phyloP scores from a whole-genome alignment of 208 protist genomes.

The Trypanosoma cruzi region DNA sequence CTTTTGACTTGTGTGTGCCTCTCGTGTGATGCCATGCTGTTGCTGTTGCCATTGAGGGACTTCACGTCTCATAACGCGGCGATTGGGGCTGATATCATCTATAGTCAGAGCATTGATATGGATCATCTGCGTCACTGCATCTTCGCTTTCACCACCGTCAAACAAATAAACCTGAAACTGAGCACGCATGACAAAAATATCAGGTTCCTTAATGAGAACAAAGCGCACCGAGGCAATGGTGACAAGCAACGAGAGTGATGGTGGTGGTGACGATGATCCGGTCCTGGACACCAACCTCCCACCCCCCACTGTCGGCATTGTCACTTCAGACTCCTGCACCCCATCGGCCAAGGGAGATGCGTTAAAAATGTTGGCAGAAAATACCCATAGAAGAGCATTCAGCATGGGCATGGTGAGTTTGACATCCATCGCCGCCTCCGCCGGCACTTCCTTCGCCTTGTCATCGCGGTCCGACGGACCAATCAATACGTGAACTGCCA shows the following conservation, averaged over 20 bases:
- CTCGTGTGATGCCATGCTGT: not conserved
- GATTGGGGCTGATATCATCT: slow-evolving; percentile 22
- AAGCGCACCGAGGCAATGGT: slow-evolving; percentile 15
- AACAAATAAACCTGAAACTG: slow-evolving; percentile 17
- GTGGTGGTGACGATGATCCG: not conserved
- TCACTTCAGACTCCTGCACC: not conserved
- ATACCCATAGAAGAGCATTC: not conserved
- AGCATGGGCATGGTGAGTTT: slow-evolving; percentile 9
- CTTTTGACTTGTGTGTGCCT: not conserved
- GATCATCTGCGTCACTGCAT: slow-evolving; percentile 1
- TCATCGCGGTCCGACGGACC: not conserved
- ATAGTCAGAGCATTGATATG: slow-evolving; percentile 12
- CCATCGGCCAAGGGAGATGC: not conserved
- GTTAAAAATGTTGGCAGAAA: slow-evolving; percentile 3
- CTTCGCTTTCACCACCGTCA: not conserved
- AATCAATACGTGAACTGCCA: slow-evolving; percentile 13
- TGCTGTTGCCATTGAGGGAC: slow-evolving; percentile 20
- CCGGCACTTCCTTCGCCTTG: not conserved
- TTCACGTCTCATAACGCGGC: slow-evolving; percentile 9
- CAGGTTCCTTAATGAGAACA: slow-evolving; percentile 24
- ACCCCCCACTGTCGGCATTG: not conserved
- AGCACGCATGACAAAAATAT: slow-evolving; percentile 19
- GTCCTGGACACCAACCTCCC: not conserved
- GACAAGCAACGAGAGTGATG: slow-evolving; percentile 10
- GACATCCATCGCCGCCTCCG: slow-evolving; percentile 11